Percentiles rank a stretch among this genome's conserved stretches.
phyloP scores from a whole-genome alignment of 2,329 filamentous ascomycete genomes.

The Neofusicoccum ribis region DNA sequence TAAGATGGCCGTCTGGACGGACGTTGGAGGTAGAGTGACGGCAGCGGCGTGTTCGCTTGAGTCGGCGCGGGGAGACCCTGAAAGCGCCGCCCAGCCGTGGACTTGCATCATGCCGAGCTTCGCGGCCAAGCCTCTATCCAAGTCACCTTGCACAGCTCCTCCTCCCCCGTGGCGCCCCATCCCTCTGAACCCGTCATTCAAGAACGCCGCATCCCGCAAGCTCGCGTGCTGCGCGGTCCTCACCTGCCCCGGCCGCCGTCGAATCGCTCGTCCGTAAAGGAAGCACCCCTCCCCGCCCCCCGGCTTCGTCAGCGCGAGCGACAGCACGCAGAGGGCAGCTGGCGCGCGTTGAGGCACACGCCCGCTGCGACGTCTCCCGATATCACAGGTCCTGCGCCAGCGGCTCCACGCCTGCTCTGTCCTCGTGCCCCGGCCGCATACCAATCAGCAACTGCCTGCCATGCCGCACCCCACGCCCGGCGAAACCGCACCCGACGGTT shows the following conservation, averaged over 20 bases:
- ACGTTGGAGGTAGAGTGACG: background rate
- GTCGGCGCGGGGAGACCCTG: background rate
- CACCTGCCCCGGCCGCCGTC: background rate
- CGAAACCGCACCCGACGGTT: background rate
- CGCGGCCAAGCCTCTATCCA: conserved; percentile 9
- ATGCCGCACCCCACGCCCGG: conserved; percentile 22
- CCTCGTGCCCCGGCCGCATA: conserved; percentile 6
- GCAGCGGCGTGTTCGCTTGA: conserved; percentile 8
- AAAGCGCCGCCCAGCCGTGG: conserved; percentile 2
- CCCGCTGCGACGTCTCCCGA: background rate
- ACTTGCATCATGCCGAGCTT: conserved; percentile 16
- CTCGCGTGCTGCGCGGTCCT: background rate
- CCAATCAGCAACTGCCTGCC: conserved; percentile 16
- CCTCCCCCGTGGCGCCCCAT: background rate
- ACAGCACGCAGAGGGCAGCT: conserved; percentile 1
- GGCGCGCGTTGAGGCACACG: conserved; percentile 7
- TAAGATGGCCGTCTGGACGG: no score
- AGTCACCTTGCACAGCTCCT: conserved; percentile 3
- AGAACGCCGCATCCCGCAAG: background rate
- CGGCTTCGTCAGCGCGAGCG: conserved; percentile 7
- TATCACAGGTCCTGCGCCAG: conserved; percentile 6
- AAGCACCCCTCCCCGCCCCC: background rate
- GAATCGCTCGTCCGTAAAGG: conserved; percentile 4
- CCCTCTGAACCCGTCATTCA: background rate
- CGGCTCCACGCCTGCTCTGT: conserved; percentile 8